phyloP scores from a whole-genome alignment of 768 basidiomycete species.

The Psilocybe azurescens region DNA sequence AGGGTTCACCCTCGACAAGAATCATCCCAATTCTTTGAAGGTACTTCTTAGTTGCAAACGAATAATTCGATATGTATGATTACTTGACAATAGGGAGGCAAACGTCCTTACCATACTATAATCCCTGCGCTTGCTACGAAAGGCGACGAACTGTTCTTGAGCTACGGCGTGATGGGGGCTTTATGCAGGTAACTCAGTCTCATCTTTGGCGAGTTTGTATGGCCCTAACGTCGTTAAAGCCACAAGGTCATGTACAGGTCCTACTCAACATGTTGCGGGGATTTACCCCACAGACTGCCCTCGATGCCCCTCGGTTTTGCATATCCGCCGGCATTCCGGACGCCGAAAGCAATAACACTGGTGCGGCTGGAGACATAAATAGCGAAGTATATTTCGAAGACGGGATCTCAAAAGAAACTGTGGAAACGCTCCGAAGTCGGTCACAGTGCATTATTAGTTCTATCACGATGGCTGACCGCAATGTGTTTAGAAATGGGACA shows the following conservation, averaged over 20 bases:
- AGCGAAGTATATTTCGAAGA: constrained; percentile 93
- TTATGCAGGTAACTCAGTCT: constrained; percentile 68
- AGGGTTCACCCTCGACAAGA: constrained; percentile 79
- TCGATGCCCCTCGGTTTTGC: constrained; percentile 96
- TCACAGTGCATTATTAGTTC: not conserved
- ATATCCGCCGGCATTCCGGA: constrained; percentile 87
- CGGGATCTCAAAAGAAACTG: constrained; percentile 64
- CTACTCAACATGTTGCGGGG: constrained; percentile 90
- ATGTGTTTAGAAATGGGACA: constrained; percentile 84
- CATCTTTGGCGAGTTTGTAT: not conserved
- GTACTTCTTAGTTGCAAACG: constrained; percentile 38
- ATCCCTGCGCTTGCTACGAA: constrained; percentile 87
- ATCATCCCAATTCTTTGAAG: constrained; percentile 85
- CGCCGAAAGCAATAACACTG: constrained; percentile 47
- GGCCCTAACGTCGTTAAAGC: constrained; percentile 44
- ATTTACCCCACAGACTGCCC: constrained; percentile 84
- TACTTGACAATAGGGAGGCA: constrained; percentile 59
- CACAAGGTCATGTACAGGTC: constrained; percentile 96
- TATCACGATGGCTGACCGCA: not conserved
- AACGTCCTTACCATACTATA: constrained; percentile 91
- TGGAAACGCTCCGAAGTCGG: constrained; percentile 72
- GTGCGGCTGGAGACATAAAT: constrained; percentile 70
- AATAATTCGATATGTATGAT: not conserved
- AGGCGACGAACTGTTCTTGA: constrained; percentile 83
- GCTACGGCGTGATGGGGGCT: constrained; percentile 92